These are phyloP conservation scores for Stropharia rugosoannulata DNA, from an alignment of 768 basidiomycete species.

Conservation along the genomic window DNA sequence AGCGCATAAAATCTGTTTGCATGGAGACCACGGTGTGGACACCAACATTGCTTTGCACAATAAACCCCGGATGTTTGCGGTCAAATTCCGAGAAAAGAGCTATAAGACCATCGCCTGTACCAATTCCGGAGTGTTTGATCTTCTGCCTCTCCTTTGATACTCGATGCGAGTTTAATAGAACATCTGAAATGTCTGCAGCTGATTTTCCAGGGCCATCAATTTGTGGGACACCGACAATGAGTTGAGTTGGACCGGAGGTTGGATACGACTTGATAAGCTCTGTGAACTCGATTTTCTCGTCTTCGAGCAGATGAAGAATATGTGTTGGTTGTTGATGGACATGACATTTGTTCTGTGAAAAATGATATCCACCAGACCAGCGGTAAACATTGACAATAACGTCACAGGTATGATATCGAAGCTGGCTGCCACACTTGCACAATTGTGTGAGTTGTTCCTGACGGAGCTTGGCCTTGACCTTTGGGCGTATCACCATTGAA, in stretches of 20 bases:
- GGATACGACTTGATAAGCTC: slow-evolving; percentile 12
- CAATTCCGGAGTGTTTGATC: no score
- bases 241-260: slow-evolving; percentile 11
- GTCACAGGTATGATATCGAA: no score
- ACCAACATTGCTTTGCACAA: slow-evolving; percentile 16
- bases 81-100: slow-evolving; percentile 16
- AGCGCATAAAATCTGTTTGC: slow-evolving; percentile 28
- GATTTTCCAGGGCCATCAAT: slow-evolving; percentile 22
- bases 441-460: background rate
- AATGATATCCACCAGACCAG: slow-evolving; percentile 4
- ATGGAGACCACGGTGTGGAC: slow-evolving; percentile 23
- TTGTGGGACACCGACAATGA: slow-evolving; percentile 20
- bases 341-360: background rate
- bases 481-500: background rate
- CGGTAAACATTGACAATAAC: no score
- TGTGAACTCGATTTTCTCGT: slow-evolving; percentile 7
- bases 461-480: background rate
- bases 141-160: no score
- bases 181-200: slow-evolving; percentile 15
- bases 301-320: background rate
- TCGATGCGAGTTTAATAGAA: no score
- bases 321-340: slow-evolving; percentile 4
- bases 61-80: slow-evolving; percentile 21
- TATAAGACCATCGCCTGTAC: slow-evolving; percentile 1
- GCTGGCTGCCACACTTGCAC: no score